Base-by-base conservation (phyloP, 352 stramenopile species). In the Pythium oligandrum region DNA sequence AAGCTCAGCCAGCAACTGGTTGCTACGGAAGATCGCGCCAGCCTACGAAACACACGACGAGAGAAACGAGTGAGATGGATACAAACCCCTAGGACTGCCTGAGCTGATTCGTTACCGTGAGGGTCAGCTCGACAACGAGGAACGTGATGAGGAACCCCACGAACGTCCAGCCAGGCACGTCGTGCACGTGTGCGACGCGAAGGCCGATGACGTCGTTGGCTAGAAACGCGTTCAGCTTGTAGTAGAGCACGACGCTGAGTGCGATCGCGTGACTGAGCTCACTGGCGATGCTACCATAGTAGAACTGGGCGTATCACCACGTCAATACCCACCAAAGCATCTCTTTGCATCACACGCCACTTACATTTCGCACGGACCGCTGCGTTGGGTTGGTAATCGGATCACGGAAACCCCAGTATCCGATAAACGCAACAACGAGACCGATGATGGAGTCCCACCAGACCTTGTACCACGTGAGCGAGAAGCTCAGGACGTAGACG, bases 391-490 rank as follows among this genome's bases (percentile, higher is more conserved):
- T 80, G 33, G 67, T 70, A 57, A 26, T 26, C 17, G 17, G 17
- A 26, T 86, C 64, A 38, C 49, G 63, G 6, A 92, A 67, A 35
- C 53, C 57, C 59, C 78, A 86, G 57, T 84, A 88, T 33, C 78
- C 82, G 31, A 65, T 71, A 11, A 47, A 43, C 31, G 69, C 72
- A 31, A 87, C 73, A 8, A 61, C 26, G 3, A 92, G 37, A 4
- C 70, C 73, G 42, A 90, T 76, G 58, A 86, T 56, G 38, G 76
- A 79, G 64, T 92, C 81, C 81, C 81, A 92, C 78, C 76, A 92
- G 37, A 92, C 77, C 40, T 69, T 66, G 66, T 88, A 90, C 82
- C 82, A 92, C 36, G 78, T 84, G n/a, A 85, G 64, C 12, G 70
- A 70, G 64, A 92, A 88, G 63, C 78, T 86, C 49, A 77, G 49